These are phyloP conservation scores for Panaeolus papilionaceus DNA, from an alignment of 768 basidiomycete species.

Conservation along the genomic window DNA sequence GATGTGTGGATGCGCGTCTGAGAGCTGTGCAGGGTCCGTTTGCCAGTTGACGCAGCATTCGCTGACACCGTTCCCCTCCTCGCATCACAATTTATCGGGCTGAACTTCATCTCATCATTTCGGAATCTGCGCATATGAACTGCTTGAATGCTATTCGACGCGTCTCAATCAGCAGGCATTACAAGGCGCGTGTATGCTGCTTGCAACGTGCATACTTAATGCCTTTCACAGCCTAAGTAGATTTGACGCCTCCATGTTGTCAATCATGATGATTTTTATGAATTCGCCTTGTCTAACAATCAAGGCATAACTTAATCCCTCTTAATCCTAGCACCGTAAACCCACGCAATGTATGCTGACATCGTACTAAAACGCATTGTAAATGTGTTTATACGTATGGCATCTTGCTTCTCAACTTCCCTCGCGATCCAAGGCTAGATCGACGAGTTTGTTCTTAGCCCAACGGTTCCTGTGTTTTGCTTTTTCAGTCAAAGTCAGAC, in stretches of 20 bases:
- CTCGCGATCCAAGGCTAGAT: constrained; percentile 5
- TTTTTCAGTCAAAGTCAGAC: background rate
- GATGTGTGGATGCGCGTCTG: background rate
- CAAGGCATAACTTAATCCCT: background rate
- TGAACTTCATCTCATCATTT: constrained; percentile 1
- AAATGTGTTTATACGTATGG: constrained; percentile 2
- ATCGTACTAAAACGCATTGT: background rate
- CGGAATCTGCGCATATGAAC: constrained; percentile 6
- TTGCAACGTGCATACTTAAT: background rate
- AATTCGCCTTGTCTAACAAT: constrained; percentile 12
- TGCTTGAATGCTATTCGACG: constrained; percentile 7
- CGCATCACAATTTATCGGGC: constrained; percentile 10
- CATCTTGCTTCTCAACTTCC: background rate
- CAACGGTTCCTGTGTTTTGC: background rate
- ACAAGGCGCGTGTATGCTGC: background rate
- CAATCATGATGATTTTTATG: background rate
- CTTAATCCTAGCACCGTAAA: background rate
- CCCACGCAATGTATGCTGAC: background rate
- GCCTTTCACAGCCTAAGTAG: background rate
- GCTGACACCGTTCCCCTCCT: background rate
- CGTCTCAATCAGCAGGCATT: constrained; percentile 2
- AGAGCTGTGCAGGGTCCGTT: too few relatives aligned
- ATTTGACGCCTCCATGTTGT: background rate
- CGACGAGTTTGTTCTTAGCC: background rate
- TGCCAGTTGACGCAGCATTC: background rate